These are phyloP conservation scores for Fusarium sp. DNA, from an alignment of 2,329 filamentous ascomycete genomes.

Conservation along the genomic window DNA sequence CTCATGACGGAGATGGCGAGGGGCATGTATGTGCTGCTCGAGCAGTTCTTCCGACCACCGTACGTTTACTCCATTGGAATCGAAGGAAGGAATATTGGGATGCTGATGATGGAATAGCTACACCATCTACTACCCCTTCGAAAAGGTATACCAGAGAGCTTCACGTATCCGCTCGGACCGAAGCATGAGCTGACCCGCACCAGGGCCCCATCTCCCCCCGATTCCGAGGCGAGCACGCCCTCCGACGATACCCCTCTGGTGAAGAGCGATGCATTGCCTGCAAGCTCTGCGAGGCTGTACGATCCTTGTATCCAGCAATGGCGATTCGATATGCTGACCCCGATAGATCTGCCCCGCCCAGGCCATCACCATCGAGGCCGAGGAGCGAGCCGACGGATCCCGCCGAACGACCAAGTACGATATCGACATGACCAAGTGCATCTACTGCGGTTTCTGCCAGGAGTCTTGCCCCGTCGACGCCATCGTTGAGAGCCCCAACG, in stretches of 20 bases:
- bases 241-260: conserved; percentile 94
- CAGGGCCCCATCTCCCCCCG: conserved; percentile 94
- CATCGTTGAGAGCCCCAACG: conserved; percentile 74
- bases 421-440: conserved; percentile 99
- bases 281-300: conserved; percentile 95
- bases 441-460: conserved; percentile 99
- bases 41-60: conserved; percentile 98
- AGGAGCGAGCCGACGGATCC: conserved; percentile 96
- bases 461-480: conserved; percentile 99
- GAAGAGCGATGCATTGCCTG: conserved; percentile 99
- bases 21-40: conserved; percentile 97
- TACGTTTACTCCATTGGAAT: conserved; percentile 65
- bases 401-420: conserved; percentile 97
- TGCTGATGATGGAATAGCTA: conserved; percentile 68
- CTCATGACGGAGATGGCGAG: conserved; percentile 94
- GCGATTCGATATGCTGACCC: conserved; percentile 15
- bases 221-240: conserved; percentile 97
- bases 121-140: conserved; percentile 98
- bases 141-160: conserved; percentile 71
- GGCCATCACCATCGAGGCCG: conserved; percentile 98
- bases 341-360: conserved; percentile 88
- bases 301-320: too few species aligned
- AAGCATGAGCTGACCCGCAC: conserved; percentile 29
- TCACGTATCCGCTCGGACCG: background rate
- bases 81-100: background rate